phyloP scores from a whole-genome alignment of 371 early-diverging fungal genomes.

The Batkoa obscura region DNA sequence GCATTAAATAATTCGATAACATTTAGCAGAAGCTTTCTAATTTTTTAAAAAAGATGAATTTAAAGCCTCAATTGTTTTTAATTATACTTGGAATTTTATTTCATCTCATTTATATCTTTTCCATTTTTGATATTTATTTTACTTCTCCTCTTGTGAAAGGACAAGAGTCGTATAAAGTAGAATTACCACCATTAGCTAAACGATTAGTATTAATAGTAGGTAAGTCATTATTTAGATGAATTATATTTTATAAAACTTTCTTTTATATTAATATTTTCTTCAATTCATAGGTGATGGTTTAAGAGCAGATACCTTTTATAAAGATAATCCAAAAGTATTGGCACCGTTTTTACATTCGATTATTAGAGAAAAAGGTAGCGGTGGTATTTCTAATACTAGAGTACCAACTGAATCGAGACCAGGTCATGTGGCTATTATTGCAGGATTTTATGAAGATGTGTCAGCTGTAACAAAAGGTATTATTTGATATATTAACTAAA shows the following conservation, averaged over 20 bases:
- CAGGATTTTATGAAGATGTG: conserved; percentile 94
- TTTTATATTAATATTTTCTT: not conserved
- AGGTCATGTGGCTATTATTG: conserved; percentile 91
- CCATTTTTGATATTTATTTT: conserved; percentile 96
- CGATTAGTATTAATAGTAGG: conserved; percentile 80
- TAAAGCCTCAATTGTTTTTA: conserved; percentile 6
- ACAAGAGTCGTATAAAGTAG: conserved; percentile 51
- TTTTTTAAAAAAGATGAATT: no score
- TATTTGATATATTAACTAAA: not conserved
- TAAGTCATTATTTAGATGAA: conserved; percentile 12
- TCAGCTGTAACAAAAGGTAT: conserved; percentile 86
- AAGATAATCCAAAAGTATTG: conserved; percentile 12
- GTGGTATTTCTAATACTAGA: conserved; percentile 88
- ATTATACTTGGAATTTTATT: conserved; percentile 69
- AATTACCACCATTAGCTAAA: conserved; percentile 25
- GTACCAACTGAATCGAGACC: conserved; percentile 97
- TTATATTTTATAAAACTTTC: not conserved
- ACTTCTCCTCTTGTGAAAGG: conserved; percentile 93
- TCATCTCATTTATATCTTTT: conserved; percentile 69
- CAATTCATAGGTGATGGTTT: conserved; percentile 61
- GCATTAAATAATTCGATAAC: no score
- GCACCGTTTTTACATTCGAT: conserved; percentile 58
- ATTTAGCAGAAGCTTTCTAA: no score
- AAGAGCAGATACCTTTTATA: conserved; percentile 74
- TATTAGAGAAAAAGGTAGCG: conserved; percentile 41